Evolutionary conservation across 1,284 basidiomycete genomes (phyloP).

Genomic region (Porodaedalea pini): DNA sequence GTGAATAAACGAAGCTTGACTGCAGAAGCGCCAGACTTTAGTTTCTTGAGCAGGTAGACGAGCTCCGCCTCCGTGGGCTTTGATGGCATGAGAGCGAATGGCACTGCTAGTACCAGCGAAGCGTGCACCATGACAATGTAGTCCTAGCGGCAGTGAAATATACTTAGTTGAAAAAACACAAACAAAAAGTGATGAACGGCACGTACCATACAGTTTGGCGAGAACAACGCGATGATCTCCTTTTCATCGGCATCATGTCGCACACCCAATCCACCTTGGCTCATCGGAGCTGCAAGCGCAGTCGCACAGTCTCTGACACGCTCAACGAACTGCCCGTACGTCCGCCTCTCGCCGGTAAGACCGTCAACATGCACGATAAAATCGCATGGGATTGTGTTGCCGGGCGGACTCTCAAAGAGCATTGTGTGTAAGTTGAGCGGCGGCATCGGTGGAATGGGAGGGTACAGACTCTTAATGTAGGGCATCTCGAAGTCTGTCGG

Average conservation of each 20-base stretch:
- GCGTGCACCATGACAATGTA: conserved; percentile 57
- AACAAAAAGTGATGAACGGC: not conserved
- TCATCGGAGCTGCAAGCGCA: conserved; percentile 43
- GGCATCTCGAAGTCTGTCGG: not conserved
- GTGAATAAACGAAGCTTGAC: conserved; percentile 48
- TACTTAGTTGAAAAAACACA: not conserved
- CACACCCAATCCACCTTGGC: conserved; percentile 56
- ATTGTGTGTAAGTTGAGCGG: conserved; percentile 55
- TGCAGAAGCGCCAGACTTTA: conserved; percentile 40
- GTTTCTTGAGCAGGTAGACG: conserved; percentile 50
- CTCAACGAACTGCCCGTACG: conserved; percentile 47
- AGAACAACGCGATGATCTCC: conserved; percentile 65
- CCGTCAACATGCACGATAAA: conserved; percentile 57
- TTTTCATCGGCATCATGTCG: conserved; percentile 32
- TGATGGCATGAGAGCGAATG: conserved; percentile 59
- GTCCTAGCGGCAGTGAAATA: conserved; percentile 42
- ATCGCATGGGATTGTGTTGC: conserved; percentile 49
- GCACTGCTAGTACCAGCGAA: conserved; percentile 52
- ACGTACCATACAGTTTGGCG: conserved; percentile 61
- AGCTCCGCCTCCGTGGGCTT: conserved; percentile 68
- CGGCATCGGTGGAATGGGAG: conserved; percentile 35
- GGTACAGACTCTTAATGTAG: conserved; percentile 37
- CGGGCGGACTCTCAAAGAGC: conserved; percentile 48
- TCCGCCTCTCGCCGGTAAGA: conserved; percentile 43
- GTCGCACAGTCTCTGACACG: conserved; percentile 54